Conservation (phyloP, 345 rosid genomes). For the Hibiscus syriacus region DNA sequence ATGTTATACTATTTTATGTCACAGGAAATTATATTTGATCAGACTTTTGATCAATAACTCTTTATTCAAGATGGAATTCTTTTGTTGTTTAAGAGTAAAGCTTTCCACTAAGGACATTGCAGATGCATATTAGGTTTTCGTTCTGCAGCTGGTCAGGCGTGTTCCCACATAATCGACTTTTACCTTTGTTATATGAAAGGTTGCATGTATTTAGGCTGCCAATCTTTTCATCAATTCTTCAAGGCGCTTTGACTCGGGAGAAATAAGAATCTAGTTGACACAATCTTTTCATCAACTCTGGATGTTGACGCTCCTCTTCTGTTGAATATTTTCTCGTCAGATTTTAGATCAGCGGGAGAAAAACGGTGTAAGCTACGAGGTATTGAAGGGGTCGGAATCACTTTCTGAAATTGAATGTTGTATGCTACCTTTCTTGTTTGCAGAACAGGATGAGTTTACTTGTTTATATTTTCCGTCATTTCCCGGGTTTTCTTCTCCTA, state of each 20-base stretch:
- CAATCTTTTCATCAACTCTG: background rate
- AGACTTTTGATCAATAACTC: conserved; percentile 11
- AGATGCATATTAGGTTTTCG: conserved; percentile 13
- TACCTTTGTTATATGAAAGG: conserved; percentile 21
- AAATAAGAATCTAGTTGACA: background rate
- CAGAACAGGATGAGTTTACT: background rate
- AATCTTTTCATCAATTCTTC: background rate
- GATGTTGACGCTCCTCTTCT: background rate
- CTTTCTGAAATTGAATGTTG: background rate
- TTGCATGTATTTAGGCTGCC: conserved; percentile 9
- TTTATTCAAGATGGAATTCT: conserved; percentile 13
- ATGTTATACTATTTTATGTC: conserved; percentile 7
- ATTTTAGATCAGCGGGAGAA: no score
- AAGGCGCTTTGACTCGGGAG: background rate
- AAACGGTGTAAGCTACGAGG: background rate
- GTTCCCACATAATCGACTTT: conserved; percentile 11
- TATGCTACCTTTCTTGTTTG: background rate
- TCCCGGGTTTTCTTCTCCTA: background rate
- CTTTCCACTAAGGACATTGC: conserved; percentile 11
- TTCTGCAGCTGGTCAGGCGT: conserved; percentile 6
- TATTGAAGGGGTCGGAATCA: background rate
- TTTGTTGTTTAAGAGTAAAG: conserved; percentile 5
- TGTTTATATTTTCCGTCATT: conserved; percentile 10
- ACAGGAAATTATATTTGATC: conserved; percentile 31
- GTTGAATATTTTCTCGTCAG: background rate